These are phyloP conservation scores for Echria macrotheca DNA, from an alignment of 495 filamentous ascomycete species.

Conservation along the genomic window DNA sequence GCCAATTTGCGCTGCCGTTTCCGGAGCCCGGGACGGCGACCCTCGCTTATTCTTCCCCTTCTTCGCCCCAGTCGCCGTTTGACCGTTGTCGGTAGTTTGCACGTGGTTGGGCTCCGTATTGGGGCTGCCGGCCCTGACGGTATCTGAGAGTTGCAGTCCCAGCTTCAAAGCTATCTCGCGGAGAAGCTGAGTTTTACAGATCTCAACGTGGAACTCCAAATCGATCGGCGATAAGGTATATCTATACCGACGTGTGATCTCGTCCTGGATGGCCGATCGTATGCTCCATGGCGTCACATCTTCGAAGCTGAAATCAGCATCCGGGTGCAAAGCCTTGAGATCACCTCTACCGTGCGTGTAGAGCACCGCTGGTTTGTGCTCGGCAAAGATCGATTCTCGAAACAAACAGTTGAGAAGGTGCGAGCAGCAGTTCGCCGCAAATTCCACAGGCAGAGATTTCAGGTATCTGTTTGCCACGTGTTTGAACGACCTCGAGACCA, in stretches of 20 bases:
- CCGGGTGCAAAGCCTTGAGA: constrained; percentile 69
- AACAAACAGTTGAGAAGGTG: constrained; percentile 95
- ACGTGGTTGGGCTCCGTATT: not conserved
- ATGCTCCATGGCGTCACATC: constrained; percentile 68
- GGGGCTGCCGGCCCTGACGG: not conserved
- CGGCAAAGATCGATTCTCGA: constrained; percentile 67
- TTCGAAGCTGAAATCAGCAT: constrained; percentile 78
- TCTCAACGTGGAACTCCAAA: constrained; percentile 58
- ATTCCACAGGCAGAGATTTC: constrained; percentile 69
- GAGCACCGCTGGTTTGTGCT: constrained; percentile 72
- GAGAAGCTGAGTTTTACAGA: constrained; percentile 76
- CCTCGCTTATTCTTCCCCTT: constrained; percentile 79
- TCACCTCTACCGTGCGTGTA: too few relatives aligned
- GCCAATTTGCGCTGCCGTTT: constrained; percentile 38
- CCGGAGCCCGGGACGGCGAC: constrained; percentile 48
- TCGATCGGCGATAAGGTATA: constrained; percentile 63
- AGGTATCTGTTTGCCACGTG: constrained; percentile 77
- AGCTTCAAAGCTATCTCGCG: constrained; percentile 87
- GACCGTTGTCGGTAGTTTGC: too few relatives aligned
- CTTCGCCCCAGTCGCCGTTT: constrained; percentile 31
- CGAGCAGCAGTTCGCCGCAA: constrained; percentile 68
- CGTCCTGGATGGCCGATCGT: constrained; percentile 60
- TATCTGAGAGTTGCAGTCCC: constrained; percentile 68
- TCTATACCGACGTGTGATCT: constrained; percentile 69
- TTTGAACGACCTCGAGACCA: constrained; percentile 91